A percentile compares a stretch with the other conserved stretches of the same genome.
Conservation (phyloP, 306 rosid species). For the Carpinus fangiana region DNA sequence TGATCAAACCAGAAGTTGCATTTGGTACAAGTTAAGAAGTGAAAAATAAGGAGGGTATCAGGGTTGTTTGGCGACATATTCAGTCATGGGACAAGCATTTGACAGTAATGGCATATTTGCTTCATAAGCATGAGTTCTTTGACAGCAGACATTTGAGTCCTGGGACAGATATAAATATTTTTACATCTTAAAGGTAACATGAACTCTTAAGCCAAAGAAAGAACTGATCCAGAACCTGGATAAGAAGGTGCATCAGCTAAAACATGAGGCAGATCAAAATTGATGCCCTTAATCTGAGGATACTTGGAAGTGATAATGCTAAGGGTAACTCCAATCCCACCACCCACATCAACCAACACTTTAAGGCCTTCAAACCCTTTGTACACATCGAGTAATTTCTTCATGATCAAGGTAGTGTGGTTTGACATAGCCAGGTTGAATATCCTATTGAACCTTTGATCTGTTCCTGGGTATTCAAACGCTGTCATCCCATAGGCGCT, state of each 20-base stretch:
- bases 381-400: conserved; percentile 23
- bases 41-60: not conserved
- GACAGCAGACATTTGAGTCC: not conserved
- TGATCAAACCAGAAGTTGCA: not conserved
- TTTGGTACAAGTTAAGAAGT: not conserved
- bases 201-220: not conserved
- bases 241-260: conserved; percentile 22
- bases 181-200: not conserved
- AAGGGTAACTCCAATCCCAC: conserved; percentile 30
- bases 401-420: conserved; percentile 28
- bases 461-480: conserved; percentile 20
- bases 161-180: not conserved
- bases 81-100: conserved; percentile 5
- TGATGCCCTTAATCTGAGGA: conserved; percentile 21
- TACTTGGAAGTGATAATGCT: conserved; percentile 14
- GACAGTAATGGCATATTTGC: not conserved
- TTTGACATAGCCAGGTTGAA: conserved; percentile 31
- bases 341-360: conserved; percentile 26
- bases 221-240: conserved; percentile 5
- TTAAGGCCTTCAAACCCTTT: conserved; percentile 23
- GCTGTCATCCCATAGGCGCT: conserved; percentile 22
- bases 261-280: conserved; percentile 22
- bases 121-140: not conserved
- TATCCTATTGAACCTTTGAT: conserved; percentile 21
- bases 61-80: not conserved